Evolutionary conservation across 2,329 filamentous ascomycete genomes (phyloP).

Genomic region (Penicillium sp.): DNA sequence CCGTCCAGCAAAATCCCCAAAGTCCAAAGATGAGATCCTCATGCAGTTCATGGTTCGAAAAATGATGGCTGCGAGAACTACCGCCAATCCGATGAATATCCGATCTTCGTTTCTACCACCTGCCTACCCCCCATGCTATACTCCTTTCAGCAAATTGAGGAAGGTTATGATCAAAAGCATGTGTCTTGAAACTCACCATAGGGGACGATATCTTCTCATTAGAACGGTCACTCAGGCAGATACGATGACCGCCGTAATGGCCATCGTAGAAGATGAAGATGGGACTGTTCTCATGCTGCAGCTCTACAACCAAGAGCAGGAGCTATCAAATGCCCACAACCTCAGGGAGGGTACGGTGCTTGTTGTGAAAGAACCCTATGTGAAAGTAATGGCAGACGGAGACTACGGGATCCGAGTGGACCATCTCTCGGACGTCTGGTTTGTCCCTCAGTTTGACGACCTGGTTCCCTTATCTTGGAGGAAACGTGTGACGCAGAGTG

Average conservation of each 20-base stretch:
- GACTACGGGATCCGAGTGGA: conserved; percentile 51
- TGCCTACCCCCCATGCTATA: conserved; percentile 20
- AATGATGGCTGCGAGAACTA: neutral
- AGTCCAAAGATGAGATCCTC: conserved; percentile 17
- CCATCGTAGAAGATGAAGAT: conserved; percentile 43
- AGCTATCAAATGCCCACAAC: conserved; percentile 33
- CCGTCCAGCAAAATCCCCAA: conserved; percentile 2
- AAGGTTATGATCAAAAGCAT: conserved; percentile 35
- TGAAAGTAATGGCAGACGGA: conserved; percentile 44
- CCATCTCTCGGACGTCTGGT: conserved; percentile 51
- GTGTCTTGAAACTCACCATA: conserved; percentile 42
- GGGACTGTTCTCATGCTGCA: conserved; percentile 38
- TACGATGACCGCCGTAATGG: conserved; percentile 34
- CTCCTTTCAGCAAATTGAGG: conserved; percentile 16
- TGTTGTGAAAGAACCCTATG: conserved; percentile 56
- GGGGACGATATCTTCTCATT: conserved; percentile 36
- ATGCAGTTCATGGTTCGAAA: conserved; percentile 12
- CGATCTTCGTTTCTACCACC: conserved; percentile 19
- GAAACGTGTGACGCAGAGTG: neutral
- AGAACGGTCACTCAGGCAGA: conserved; percentile 31
- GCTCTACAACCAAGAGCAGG: conserved; percentile 43
- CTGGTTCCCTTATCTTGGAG: conserved; percentile 44
- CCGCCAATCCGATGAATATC: neutral
- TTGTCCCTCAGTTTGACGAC: conserved; percentile 37
- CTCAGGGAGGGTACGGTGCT: conserved; percentile 37